These are phyloP conservation scores for Moringa oleifera DNA, from an alignment of 345 rosid species.

Conservation along the genomic window DNA sequence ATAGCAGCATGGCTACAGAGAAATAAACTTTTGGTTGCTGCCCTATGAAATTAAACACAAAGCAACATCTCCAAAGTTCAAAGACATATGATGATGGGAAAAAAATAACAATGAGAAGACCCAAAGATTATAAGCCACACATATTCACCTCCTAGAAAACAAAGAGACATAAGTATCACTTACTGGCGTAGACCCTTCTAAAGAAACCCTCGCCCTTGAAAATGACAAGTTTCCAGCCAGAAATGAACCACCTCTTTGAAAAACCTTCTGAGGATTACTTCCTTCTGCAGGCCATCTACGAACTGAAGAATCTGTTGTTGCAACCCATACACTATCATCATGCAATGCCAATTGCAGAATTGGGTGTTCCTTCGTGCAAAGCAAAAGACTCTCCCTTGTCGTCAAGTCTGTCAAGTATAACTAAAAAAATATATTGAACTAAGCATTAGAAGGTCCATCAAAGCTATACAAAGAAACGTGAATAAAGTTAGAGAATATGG, in stretches of 20 bases:
- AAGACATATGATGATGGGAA: neutral
- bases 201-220: conserved; percentile 91
- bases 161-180: conserved; percentile 25
- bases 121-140: neutral
- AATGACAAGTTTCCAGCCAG: conserved; percentile 96
- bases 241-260: conserved; percentile 88
- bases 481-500: conserved; percentile 10
- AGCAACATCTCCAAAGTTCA: neutral
- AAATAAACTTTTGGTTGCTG: neutral
- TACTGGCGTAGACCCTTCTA: conserved; percentile 93
- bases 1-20: too few relatives aligned
- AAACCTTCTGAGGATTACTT: conserved; percentile 73
- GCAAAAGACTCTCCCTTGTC: conserved; percentile 92
- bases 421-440: conserved; percentile 36
- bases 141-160: neutral
- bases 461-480: conserved; percentile 2
- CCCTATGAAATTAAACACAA: neutral
- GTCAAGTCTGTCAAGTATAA: conserved; percentile 94
- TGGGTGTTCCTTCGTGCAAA: conserved; percentile 89
- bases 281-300: conserved; percentile 94
- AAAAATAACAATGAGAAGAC: neutral
- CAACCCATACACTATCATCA: conserved; percentile 89
- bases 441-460: conserved; percentile 1
- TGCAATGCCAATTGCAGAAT: conserved; percentile 82
- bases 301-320: conserved; percentile 89